phyloP scores from a whole-genome alignment of 2,329 filamentous ascomycete genomes.

The Trichoderma citrinoviride region DNA sequence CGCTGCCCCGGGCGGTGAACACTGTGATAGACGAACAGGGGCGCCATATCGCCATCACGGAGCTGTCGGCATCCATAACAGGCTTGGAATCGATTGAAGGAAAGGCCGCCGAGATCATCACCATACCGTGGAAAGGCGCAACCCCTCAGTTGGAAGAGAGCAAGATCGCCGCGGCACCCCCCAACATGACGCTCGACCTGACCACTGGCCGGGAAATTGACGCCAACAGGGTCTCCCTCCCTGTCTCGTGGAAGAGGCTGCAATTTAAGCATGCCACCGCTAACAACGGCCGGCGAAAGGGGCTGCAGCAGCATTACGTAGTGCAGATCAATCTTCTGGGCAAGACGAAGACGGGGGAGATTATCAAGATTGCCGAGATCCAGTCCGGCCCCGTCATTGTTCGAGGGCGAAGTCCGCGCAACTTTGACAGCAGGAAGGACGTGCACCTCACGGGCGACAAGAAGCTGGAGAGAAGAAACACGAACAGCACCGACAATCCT shows the following conservation, averaged over 20 bases:
- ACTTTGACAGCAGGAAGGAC: slow-evolving; percentile 89
- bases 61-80: slow-evolving; percentile 78
- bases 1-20: slow-evolving; percentile 68
- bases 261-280: slow-evolving; percentile 96
- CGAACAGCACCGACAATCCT: slow-evolving; percentile 34
- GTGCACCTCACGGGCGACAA: slow-evolving; percentile 65
- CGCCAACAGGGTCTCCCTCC: slow-evolving; percentile 72
- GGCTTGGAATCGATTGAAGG: slow-evolving; percentile 91
- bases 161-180: slow-evolving; percentile 51
- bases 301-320: slow-evolving; percentile 91
- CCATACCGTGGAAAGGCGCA: slow-evolving; percentile 90
- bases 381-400: slow-evolving; percentile 94
- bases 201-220: slow-evolving; percentile 67
- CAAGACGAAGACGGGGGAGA: slow-evolving; percentile 65
- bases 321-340: slow-evolving; percentile 82
- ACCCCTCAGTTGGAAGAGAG: slow-evolving; percentile 53
- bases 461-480: slow-evolving; percentile 47
- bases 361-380: slow-evolving; percentile 75
- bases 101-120: slow-evolving; percentile 90
- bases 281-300: slow-evolving; percentile 91
- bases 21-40: slow-evolving; percentile 72
- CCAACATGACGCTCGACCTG: slow-evolving; percentile 55
- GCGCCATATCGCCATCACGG: slow-evolving; percentile 70
- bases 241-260: slow-evolving; percentile 87
- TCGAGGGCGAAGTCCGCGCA: slow-evolving; percentile 84